Evolutionary conservation across 306 rosid species (phyloP).

Genomic region (Cyclanthera cordifolia): DNA sequence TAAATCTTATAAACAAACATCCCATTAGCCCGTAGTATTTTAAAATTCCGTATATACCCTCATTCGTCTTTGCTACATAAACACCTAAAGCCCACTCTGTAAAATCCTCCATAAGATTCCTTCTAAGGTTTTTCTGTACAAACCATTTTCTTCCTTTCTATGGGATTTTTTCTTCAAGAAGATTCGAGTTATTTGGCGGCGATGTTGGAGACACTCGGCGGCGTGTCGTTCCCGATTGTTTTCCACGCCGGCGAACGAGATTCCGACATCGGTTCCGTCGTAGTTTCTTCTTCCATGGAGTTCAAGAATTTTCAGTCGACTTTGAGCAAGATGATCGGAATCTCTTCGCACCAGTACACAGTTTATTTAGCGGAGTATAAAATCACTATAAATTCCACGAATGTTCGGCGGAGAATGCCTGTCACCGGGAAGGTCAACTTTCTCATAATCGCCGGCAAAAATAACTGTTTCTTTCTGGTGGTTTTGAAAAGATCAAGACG

Average conservation of each 20-base stretch:
- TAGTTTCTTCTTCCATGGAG: slow-evolving; percentile 24
- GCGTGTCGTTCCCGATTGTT: slow-evolving; percentile 28
- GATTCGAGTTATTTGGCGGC: not conserved
- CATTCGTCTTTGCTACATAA: slow-evolving; percentile 6
- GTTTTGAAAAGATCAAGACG: slow-evolving; percentile 41
- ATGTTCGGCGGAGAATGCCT: slow-evolving; percentile 29
- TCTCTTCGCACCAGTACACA: slow-evolving; percentile 40
- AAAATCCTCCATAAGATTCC: not conserved
- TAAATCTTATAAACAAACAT: no score
- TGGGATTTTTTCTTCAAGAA: no score
- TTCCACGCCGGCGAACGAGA: slow-evolving; percentile 44
- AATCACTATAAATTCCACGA: slow-evolving; percentile 13
- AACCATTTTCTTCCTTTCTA: no score
- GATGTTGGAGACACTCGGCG: slow-evolving; percentile 9
- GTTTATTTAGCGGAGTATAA: slow-evolving; percentile 24
- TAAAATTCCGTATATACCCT: not conserved
- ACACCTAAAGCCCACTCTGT: slow-evolving; percentile 9
- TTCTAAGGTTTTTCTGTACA: not conserved
- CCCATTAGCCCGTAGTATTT: not conserved
- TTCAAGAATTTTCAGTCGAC: slow-evolving; percentile 30
- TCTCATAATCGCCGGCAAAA: slow-evolving; percentile 21
- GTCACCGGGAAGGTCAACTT: slow-evolving; percentile 43
- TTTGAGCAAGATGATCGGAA: slow-evolving; percentile 41
- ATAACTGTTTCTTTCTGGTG: slow-evolving; percentile 40
- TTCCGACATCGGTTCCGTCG: slow-evolving; percentile 31